These are phyloP conservation scores for Daldinia loculata DNA, from an alignment of 495 filamentous ascomycete genomes.

Conservation along the genomic window DNA sequence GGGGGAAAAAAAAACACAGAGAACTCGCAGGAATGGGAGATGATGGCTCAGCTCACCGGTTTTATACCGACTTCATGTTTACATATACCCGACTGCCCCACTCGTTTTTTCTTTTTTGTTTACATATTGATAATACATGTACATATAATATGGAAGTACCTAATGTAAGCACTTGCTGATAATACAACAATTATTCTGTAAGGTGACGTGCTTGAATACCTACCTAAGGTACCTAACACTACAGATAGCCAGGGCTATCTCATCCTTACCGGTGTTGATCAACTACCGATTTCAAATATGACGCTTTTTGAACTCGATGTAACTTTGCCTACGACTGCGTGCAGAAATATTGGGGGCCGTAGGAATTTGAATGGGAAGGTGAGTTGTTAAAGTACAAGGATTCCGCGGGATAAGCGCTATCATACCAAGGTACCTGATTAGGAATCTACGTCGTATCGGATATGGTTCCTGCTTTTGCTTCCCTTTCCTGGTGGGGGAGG, in stretches of 20 bases:
- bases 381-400: neutral
- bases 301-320: constrained; percentile 18
- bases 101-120: neutral
- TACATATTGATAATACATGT: neutral
- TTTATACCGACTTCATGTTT: neutral
- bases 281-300: constrained; percentile 17
- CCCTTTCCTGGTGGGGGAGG: too few relatives aligned
- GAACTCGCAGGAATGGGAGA: neutral
- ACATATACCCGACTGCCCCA: neutral
- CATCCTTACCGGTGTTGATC: constrained; percentile 6
- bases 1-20: neutral
- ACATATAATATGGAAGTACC: too few relatives aligned
- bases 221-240: neutral
- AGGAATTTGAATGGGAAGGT: constrained; percentile 16
- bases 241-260: neutral
- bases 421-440: constrained; percentile 1
- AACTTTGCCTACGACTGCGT: constrained; percentile 1
- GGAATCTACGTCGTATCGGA: too few relatives aligned
- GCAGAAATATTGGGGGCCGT: constrained; percentile 1
- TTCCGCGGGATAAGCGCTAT: constrained; percentile 24
- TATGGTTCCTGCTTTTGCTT: too few relatives aligned
- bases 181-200: constrained; percentile 5
- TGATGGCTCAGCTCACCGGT: neutral
- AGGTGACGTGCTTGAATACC: constrained; percentile 32
- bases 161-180: neutral